Conservation (phyloP, 768 basidiomycete species). For the Leccinum rimulosum region DNA sequence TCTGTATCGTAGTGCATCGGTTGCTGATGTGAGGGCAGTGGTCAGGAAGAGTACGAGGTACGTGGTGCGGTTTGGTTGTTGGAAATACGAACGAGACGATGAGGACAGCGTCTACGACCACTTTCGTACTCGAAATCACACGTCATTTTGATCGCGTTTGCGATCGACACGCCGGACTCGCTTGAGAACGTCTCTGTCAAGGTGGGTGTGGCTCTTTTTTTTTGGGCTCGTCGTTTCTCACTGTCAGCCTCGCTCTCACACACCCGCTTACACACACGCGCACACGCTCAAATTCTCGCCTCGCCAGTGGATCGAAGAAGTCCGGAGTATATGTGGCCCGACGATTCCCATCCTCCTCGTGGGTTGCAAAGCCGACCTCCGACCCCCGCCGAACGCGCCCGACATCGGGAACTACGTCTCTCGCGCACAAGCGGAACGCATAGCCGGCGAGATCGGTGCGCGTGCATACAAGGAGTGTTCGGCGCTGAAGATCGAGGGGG, state of each 20-base stretch:
- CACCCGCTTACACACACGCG: background rate
- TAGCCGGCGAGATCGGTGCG: slow-evolving; percentile 83
- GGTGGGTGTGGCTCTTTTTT: slow-evolving; percentile 39
- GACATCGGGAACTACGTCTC: slow-evolving; percentile 60
- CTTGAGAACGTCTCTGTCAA: slow-evolving; percentile 94
- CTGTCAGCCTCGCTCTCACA: too few species aligned
- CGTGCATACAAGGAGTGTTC: slow-evolving; percentile 94
- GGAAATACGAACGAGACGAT: background rate
- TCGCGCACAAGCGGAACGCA: slow-evolving; percentile 77
- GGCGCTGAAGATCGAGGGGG: slow-evolving; percentile 84
- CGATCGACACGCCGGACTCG: slow-evolving; percentile 94
- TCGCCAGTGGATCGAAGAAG: slow-evolving; percentile 94
- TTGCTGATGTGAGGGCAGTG: slow-evolving; percentile 45
- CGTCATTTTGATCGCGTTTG: slow-evolving; percentile 96
- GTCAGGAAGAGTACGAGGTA: slow-evolving; percentile 98
- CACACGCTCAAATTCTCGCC: background rate
- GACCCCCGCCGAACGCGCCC: slow-evolving; percentile 53
- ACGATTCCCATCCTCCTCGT: slow-evolving; percentile 93
- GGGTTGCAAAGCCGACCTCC: slow-evolving; percentile 93
- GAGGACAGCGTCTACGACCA: slow-evolving; percentile 77
- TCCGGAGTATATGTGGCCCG: slow-evolving; percentile 91
- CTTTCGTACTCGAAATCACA: slow-evolving; percentile 98
- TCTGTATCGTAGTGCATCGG: background rate
- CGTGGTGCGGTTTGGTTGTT: background rate
- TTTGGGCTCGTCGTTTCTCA: background rate